Base-by-base conservation (phyloP, 2,329 filamentous ascomycete genomes). In the Cladophialophora immunda region DNA sequence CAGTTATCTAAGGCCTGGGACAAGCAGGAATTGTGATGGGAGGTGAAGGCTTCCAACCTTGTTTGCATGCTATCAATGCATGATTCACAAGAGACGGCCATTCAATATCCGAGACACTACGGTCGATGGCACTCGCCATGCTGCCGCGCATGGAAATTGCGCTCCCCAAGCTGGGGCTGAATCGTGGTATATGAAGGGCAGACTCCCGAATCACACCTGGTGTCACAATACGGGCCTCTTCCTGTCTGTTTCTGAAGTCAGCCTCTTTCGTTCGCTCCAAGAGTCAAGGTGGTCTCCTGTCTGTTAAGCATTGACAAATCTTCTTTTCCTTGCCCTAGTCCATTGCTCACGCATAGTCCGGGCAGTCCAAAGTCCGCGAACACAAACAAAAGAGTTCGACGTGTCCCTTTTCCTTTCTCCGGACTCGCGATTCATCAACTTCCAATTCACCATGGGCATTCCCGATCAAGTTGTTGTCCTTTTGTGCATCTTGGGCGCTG, bases 401-500 rank as follows among this genome's bases (percentile, higher is more conserved):
- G 25, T 11, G 13, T 4, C 19, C 3, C 5, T n/a, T 15, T 27
- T 50, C 19, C 45, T 50, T n/a, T 41, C 15, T 6, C 15, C 15
- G 4, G 38, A 41, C 4, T 41, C 38, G 17, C 38, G 17, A 25
- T 50, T 17, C 22, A 25, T 27, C 45, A 54, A 54, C 0, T 2
- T 6, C 13, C 9, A 29, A 53, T 17, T 17, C 29, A 41, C 47
- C 9, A 63, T 65, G 62, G 59, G n/a, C 3, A 41, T 70, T 15
- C 57, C 68, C 2, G 47, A 68, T 36, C 22, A 25, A 19, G 27
- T 70, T 11, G 58, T 70, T 6, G 64, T 70, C 53, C 60, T 70
- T 1, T 13, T 70, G 19, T 52, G 56, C 38, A 70, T 70, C 41
- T 19, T 70, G n/a, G 65, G 58, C 6, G 68, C 68, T 8, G 68